Base-by-base conservation (phyloP, 75 land plant genomes). In the Sequoiadendron giganteum region DNA sequence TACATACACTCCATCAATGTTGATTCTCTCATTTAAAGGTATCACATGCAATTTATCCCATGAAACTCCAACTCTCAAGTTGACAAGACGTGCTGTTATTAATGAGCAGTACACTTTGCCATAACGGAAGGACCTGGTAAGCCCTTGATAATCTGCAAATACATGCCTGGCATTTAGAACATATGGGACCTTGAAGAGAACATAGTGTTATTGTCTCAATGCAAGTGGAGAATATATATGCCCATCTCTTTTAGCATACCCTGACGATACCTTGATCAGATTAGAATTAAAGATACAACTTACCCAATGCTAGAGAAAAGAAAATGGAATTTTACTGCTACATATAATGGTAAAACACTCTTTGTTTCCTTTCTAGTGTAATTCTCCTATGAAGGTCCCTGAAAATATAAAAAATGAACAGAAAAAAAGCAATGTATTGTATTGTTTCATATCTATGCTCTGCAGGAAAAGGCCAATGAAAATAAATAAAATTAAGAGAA, bases 71-170 rank as follows among this genome's bases (percentile, higher is more conserved):
- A 98, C 93, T 89, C 98, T 95, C 88, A 93, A 87, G 86, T 95
- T 95, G 40, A 97, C 96, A 87, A 98, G 96, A 21, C 89, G 93
- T 72, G 99, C 99, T 39, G 99, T 98, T 65, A 96, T 93, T 61
- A 89, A 79, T 19, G 99, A 98, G 93, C 99, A 97, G 87, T 95
- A 97, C 18, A 98, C 92, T 88, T 90, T 95, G 11, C 99, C 99
- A 90, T 95, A 93, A 47, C 97, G 88, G 83, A 98, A 98, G 43
- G 92, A 90, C 89, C 90, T 90, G 77, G 99, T 97, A 47, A 98
- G 94, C 32, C 99, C 99, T 91, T 98, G 99, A 90, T 98, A 98
- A 93, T 98, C 99, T 98, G 94, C 89, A 88, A 21, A 76, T 83
- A 39, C 16, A 58, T 52, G 78, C 21, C 77, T 13, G 56, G 38